phyloP scores from a whole-genome alignment of 2,329 filamentous ascomycete genomes.

The Aspergillus pseudoviridinutans region DNA sequence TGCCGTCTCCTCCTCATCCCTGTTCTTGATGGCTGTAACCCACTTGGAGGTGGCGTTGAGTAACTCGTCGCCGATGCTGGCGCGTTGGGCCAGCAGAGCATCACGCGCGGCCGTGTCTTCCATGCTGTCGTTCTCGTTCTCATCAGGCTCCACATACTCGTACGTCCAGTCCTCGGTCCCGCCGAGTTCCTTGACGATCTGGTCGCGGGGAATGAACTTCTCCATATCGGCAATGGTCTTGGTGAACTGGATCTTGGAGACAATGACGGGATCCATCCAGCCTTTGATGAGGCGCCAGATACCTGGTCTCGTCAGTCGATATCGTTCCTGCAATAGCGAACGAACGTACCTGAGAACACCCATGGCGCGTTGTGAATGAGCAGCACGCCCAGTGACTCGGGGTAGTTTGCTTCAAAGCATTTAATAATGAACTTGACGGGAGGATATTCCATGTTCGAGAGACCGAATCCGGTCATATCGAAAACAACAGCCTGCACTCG shows the following conservation, averaged over 20 bases:
- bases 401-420: conserved; percentile 97
- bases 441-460: conserved; percentile 97
- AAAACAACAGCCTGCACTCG: conserved; percentile 72
- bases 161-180: conserved; percentile 81
- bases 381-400: conserved; percentile 80
- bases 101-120: conserved; percentile 60
- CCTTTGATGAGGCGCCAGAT: conserved; percentile 92
- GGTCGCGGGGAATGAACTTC: conserved; percentile 63
- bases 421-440: conserved; percentile 99
- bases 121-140: conserved; percentile 72
- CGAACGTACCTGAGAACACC: conserved; percentile 75
- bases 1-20: conserved; percentile 40
- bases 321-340: neutral
- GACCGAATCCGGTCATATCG: conserved; percentile 87
- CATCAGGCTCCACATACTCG: conserved; percentile 68
- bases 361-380: conserved; percentile 93
- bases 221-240: conserved; percentile 72
- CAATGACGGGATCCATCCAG: conserved; percentile 95
- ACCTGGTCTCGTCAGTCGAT: conserved; percentile 44
- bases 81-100: conserved; percentile 59
- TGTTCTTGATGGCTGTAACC: conserved; percentile 54
- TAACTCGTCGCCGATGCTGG: conserved; percentile 64
- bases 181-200: conserved; percentile 74
- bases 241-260: conserved; percentile 86
- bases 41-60: conserved; percentile 71